phyloP scores from a whole-genome alignment of 2,329 filamentous ascomycete species.

The Blastomyces parvus region DNA sequence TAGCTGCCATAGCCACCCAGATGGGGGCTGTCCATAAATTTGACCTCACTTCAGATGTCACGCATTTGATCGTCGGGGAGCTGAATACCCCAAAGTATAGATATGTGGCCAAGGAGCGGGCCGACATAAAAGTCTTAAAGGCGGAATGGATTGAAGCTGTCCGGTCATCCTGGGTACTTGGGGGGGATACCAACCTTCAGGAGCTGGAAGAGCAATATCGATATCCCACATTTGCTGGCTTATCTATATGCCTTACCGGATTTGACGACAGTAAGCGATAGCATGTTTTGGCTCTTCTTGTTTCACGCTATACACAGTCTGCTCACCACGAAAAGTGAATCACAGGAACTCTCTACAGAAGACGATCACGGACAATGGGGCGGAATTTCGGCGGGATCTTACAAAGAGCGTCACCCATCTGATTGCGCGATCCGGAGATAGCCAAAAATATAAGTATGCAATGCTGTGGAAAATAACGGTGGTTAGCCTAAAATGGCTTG shows the following conservation, averaged over 20 bases:
- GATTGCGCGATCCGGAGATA: slow-evolving; percentile 66
- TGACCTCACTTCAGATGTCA: slow-evolving; percentile 91
- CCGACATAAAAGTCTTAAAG: slow-evolving; percentile 74
- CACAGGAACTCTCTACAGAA: slow-evolving; percentile 63
- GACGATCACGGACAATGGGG: slow-evolving; percentile 60
- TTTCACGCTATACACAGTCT: background rate
- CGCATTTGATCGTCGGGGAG: slow-evolving; percentile 84
- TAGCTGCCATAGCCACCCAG: slow-evolving; percentile 49
- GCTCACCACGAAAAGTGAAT: background rate
- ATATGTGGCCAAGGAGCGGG: slow-evolving; percentile 82
- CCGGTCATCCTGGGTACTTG: slow-evolving; percentile 68
- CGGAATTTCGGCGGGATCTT: slow-evolving; percentile 76
- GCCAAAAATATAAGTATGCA: slow-evolving; percentile 87
- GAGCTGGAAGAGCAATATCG: slow-evolving; percentile 54
- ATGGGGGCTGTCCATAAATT: slow-evolving; percentile 83
- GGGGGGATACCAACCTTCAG: slow-evolving; percentile 62
- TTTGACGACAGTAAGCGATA: slow-evolving; percentile 52
- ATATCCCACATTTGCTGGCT: slow-evolving; percentile 38
- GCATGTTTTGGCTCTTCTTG: background rate
- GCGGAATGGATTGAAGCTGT: slow-evolving; percentile 79
- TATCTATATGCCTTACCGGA: slow-evolving; percentile 60
- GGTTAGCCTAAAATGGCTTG: slow-evolving; percentile 75
- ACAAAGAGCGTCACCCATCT: slow-evolving; percentile 81
- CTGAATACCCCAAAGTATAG: slow-evolving; percentile 88
- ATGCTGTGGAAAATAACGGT: slow-evolving; percentile 69